Base-by-base conservation (phyloP, 495 filamentous ascomycete species). In the Penicillium desertorum region DNA sequence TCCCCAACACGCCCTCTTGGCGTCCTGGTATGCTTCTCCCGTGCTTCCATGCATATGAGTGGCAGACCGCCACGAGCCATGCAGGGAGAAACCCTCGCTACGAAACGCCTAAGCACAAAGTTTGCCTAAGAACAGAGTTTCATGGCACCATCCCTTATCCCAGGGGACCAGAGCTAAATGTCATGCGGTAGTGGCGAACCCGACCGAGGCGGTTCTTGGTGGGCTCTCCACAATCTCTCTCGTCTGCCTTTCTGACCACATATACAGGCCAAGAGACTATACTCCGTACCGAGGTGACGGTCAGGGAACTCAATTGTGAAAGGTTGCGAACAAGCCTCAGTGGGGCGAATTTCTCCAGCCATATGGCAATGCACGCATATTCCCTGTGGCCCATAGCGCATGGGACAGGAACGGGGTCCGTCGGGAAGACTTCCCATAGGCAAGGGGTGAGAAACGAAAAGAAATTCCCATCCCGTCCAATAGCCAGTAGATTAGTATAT, bases 41-140 rank as follows among this genome's bases (percentile, higher is more conserved):
- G 65, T 54, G 54, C 60, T 72, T 70, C 67, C 56, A 72, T 72
- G 70, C 65, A 69, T 65, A 58, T 61, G 57, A 61, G 36, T 60
- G 56, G 54, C 48, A 63, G 60, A 53, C 54, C 60, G 60, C 60
- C 60, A 63, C 53, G 50, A 52, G 57, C 46, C 23, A 22, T 7
- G 29, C 9, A 42, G 6, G 23, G 23, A 25, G 23, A 48, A 19
- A 45, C 22, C 32, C 20, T 53, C 41, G 41, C 45, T 9, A 14
- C 25, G 3, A 42, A 29, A 32, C 22, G 44, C 22, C 29, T 8
- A 49, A 47, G 41, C 50, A 12, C 11, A 34, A 11, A 34, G 30
- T 34, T 34, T 32, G 30, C 9, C 30, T 32, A 32, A 29, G 27
- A 7, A 14, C 16, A 48, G 37, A 19, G 30, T 34, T 37, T 29